phyloP scores from a whole-genome alignment of 148 eudicot genomes.

The Diospyros kaki region DNA sequence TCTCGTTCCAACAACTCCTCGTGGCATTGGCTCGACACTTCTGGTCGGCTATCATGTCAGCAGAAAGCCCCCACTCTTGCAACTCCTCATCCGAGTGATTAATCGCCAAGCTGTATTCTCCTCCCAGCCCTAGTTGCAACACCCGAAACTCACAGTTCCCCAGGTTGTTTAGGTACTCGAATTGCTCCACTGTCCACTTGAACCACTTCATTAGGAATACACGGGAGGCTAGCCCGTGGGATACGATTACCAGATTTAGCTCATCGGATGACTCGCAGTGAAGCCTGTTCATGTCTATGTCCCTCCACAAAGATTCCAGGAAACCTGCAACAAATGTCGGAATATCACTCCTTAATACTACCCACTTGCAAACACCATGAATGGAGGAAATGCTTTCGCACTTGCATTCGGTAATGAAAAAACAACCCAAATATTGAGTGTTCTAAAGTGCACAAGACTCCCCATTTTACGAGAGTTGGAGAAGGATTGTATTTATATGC shows the following conservation, averaged over 20 bases:
- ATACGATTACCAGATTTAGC: constrained; percentile 65
- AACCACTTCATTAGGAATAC: constrained; percentile 92
- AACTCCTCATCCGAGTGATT: constrained; percentile 63
- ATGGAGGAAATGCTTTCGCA: too few species aligned
- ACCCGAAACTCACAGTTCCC: constrained; percentile 68
- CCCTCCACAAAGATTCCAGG: constrained; percentile 93
- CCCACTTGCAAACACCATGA: too few species aligned
- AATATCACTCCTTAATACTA: too few species aligned
- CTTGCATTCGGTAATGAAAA: too few species aligned
- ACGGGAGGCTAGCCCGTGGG: constrained; percentile 77
- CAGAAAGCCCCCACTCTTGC: constrained; percentile 78
- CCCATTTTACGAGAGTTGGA: too few species aligned
- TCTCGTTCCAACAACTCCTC: constrained; percentile 63
- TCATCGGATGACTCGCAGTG: constrained; percentile 48
- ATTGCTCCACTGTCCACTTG: constrained; percentile 90
- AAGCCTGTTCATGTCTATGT: constrained; percentile 81
- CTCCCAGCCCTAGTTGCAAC: constrained; percentile 63
- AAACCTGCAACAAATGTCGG: constrained; percentile 53
- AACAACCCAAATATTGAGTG: too few species aligned
- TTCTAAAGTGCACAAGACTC: too few species aligned
- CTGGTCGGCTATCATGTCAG: constrained; percentile 82
- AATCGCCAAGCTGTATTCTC: constrained; percentile 87
- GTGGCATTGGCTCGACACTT: constrained; percentile 52
- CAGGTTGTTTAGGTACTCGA: constrained; percentile 61
- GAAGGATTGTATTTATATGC: too few species aligned